phyloP scores from a whole-genome alignment of 805 yeast genomes.

The Metschnikowia amazonensis region DNA sequence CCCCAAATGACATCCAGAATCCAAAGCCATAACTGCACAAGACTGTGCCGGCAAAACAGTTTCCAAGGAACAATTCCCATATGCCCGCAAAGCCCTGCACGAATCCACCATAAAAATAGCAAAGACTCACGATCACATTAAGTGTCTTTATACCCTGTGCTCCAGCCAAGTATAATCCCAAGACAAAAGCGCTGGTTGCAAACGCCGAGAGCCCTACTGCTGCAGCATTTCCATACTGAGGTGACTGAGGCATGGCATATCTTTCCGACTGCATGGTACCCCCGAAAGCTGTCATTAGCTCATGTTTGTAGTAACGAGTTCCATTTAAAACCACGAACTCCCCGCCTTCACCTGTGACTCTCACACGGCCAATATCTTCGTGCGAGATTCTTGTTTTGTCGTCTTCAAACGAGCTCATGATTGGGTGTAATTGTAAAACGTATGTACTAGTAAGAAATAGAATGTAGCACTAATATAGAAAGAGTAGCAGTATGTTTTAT shows the following conservation, averaged over 20 bases:
- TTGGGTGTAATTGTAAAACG: not conserved
- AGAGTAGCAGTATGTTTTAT: not conserved
- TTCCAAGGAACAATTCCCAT: slow-evolving; percentile 48
- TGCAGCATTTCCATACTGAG: slow-evolving; percentile 44
- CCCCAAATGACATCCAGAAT: slow-evolving; percentile 51
- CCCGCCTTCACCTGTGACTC: slow-evolving; percentile 31
- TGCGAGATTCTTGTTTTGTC: not conserved
- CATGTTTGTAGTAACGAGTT: slow-evolving; percentile 46
- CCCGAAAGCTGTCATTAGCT: slow-evolving; percentile 61
- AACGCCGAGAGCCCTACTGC: slow-evolving; percentile 53
- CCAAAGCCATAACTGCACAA: slow-evolving; percentile 49
- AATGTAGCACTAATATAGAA: not conserved
- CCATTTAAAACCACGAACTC: slow-evolving; percentile 42
- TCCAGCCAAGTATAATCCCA: slow-evolving; percentile 45
- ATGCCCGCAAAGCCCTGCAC: slow-evolving; percentile 49
- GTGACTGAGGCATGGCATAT: slow-evolving; percentile 39
- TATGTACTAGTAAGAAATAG: not conserved
- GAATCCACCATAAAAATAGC: slow-evolving; percentile 48
- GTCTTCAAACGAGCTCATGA: slow-evolving; percentile 5
- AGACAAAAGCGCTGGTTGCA: slow-evolving; percentile 43
- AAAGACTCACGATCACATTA: slow-evolving; percentile 43
- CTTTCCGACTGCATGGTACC: slow-evolving; percentile 49
- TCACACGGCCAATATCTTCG: not conserved
- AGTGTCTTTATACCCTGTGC: slow-evolving; percentile 45
- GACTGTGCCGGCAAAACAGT: slow-evolving; percentile 55